Conservation (phyloP, 1,139 yeast genomes). For the Sugiyamaella neomexicana region DNA sequence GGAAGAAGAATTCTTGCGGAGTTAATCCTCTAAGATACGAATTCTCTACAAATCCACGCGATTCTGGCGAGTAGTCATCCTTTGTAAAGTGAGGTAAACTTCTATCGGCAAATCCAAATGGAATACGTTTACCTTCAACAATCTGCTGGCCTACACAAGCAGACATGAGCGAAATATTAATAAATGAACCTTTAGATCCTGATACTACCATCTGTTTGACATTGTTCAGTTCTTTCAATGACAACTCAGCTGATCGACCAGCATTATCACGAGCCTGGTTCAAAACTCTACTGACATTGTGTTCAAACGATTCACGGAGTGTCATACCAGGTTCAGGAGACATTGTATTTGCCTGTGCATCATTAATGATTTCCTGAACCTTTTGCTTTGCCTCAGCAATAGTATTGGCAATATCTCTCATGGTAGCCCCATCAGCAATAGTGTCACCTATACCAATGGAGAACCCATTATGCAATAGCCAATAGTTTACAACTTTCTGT, state of each 20-base stretch:
- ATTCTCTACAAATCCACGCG: slow-evolving; percentile 96
- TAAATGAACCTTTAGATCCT: slow-evolving; percentile 98
- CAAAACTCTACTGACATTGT: slow-evolving; percentile 89
- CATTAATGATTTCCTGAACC: slow-evolving; percentile 88
- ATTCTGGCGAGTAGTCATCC: slow-evolving; percentile 97
- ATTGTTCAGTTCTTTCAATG: slow-evolving; percentile 88
- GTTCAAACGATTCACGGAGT: slow-evolving; percentile 95
- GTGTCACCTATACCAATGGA: slow-evolving; percentile 99
- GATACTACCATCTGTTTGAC: slow-evolving; percentile 99
- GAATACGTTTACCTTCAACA: slow-evolving; percentile 99
- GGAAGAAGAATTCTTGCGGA: slow-evolving; percentile 98
- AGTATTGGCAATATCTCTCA: slow-evolving; percentile 89
- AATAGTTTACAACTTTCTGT: slow-evolving; percentile 92
- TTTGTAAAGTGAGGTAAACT: slow-evolving; percentile 96
- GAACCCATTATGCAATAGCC: slow-evolving; percentile 96
- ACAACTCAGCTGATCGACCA: slow-evolving; percentile 97
- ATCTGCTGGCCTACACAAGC: slow-evolving; percentile 99
- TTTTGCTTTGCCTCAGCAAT: slow-evolving; percentile 89
- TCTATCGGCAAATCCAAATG: slow-evolving; percentile 94
- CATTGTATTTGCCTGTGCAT: slow-evolving; percentile 83
- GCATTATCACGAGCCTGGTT: slow-evolving; percentile 99
- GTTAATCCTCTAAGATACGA: slow-evolving; percentile 96
- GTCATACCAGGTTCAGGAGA: slow-evolving; percentile 99
- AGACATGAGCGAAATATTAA: slow-evolving; percentile 98
- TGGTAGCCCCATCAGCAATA: slow-evolving; percentile 95